Percentiles rank a stretch among this genome's conserved stretches.
Conservation (phyloP, 352 stramenopile genomes). For the Aphanomyces euteiches region DNA sequence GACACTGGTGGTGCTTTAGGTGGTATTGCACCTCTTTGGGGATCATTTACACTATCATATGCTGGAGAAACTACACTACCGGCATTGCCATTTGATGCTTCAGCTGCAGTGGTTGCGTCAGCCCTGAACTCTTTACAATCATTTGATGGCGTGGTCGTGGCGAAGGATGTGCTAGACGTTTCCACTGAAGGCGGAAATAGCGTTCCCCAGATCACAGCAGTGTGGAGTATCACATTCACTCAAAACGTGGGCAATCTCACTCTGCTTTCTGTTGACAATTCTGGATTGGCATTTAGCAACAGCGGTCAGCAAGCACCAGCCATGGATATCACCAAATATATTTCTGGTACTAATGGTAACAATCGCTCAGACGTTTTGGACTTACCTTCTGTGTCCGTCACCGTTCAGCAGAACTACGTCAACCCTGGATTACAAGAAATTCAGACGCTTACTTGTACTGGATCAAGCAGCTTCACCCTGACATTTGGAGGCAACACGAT, state of each 20-base stretch:
- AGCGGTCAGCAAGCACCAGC: constrained; percentile 53
- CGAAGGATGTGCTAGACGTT: constrained; percentile 62
- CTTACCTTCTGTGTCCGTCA: constrained; percentile 46
- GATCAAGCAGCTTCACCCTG: constrained; percentile 46
- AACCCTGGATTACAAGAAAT: constrained; percentile 67
- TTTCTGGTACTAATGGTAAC: constrained; percentile 58
- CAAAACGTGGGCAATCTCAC: constrained; percentile 52
- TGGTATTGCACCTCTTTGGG: constrained; percentile 84
- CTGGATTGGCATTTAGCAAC: constrained; percentile 40
- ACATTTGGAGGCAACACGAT: constrained; percentile 34
- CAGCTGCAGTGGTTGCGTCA: constrained; percentile 41
- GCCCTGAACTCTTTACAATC: constrained; percentile 77
- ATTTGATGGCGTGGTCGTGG: constrained; percentile 78
- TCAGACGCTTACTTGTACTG: constrained; percentile 58
- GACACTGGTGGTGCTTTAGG: constrained; percentile 54
- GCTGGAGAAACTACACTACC: constrained; percentile 46
- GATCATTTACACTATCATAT: constrained; percentile 68
- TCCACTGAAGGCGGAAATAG: constrained; percentile 40
- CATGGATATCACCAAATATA: constrained; percentile 50
- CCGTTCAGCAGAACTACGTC: constrained; percentile 47
- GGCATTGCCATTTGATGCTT: constrained; percentile 65
- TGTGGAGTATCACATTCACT: constrained; percentile 68
- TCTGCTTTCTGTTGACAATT: constrained; percentile 44
- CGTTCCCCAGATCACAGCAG: constrained; percentile 41
- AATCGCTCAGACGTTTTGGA: constrained; percentile 50